Conservation (phyloP, 768 basidiomycete genomes). For the Pleurotus citrinopileatus region DNA sequence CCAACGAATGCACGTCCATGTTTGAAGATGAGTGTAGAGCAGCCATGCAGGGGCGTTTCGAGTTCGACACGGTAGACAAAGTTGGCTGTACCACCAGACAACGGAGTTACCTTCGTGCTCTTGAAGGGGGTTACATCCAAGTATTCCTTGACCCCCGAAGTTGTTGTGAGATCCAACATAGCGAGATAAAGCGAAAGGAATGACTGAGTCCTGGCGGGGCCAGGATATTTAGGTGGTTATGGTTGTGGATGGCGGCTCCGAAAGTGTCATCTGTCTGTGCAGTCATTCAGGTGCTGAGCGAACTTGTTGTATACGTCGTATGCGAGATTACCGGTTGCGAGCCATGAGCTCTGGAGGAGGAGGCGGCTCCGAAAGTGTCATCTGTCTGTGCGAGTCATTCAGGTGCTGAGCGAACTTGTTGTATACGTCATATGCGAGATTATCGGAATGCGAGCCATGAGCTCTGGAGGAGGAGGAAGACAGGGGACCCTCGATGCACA, state of each 20-base stretch:
- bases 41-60: constrained; percentile 34
- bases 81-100: constrained; percentile 55
- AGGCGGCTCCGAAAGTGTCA: too few species aligned
- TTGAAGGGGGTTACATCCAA: constrained; percentile 47
- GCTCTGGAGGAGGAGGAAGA: too few species aligned
- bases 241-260: neutral
- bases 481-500: too few species aligned
- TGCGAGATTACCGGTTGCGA: too few species aligned
- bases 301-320: too few species aligned
- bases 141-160: constrained; percentile 36
- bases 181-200: neutral
- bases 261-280: too few species aligned
- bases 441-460: too few species aligned
- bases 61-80: constrained; percentile 57
- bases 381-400: too few species aligned
- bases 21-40: constrained; percentile 53
- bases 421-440: too few species aligned
- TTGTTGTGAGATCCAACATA: constrained; percentile 28
- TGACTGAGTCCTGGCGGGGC: neutral
- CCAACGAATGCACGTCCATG: constrained; percentile 45
- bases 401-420: too few species aligned
- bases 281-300: too few species aligned
- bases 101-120: constrained; percentile 29
- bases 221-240: neutral
- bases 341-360: too few species aligned